Evolutionary conservation across 768 basidiomycete genomes (phyloP).

Genomic region (Amylocystis lapponica): DNA sequence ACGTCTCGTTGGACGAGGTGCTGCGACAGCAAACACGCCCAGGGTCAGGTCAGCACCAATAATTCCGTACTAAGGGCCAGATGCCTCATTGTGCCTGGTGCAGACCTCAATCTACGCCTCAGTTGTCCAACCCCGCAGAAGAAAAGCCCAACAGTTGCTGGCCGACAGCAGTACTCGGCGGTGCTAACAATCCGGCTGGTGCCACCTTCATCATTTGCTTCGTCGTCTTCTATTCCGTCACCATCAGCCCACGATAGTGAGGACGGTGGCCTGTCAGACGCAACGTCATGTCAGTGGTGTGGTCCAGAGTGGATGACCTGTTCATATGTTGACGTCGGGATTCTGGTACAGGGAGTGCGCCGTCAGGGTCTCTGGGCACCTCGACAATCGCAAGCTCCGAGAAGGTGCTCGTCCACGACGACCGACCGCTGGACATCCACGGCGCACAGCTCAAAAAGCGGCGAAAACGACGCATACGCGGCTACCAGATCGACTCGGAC

Average conservation of each 20-base stretch:
- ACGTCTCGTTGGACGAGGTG: slow-evolving; percentile 48
- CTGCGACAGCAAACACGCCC: slow-evolving; percentile 39
- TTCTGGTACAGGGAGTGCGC: no score
- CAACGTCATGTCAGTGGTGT: no score
- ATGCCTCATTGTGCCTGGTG: slow-evolving; percentile 3
- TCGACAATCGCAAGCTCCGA: slow-evolving; percentile 5
- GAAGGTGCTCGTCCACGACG: no score
- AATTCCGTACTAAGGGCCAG: no score
- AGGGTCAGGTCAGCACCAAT: slow-evolving; percentile 36
- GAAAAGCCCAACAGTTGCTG: slow-evolving; percentile 13
- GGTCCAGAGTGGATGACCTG: no score
- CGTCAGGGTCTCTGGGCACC: slow-evolving; percentile 13
- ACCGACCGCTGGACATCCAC: no score
- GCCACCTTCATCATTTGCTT: slow-evolving; percentile 2
- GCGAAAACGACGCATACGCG: slow-evolving; percentile 29
- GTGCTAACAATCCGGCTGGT: slow-evolving; percentile 13
- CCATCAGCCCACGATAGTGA: no score
- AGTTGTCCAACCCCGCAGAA: slow-evolving; percentile 19
- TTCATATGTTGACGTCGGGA: no score
- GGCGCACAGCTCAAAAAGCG: slow-evolving; percentile 10
- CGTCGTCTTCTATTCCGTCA: neutral
- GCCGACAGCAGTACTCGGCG: slow-evolving; percentile 12
- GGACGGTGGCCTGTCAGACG: no score
- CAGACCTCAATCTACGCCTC: slow-evolving; percentile 15
- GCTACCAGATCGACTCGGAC: slow-evolving; percentile 37